phyloP scores from a whole-genome alignment of 139 green algal species.

The Chlamydomonas asymmetrica region DNA sequence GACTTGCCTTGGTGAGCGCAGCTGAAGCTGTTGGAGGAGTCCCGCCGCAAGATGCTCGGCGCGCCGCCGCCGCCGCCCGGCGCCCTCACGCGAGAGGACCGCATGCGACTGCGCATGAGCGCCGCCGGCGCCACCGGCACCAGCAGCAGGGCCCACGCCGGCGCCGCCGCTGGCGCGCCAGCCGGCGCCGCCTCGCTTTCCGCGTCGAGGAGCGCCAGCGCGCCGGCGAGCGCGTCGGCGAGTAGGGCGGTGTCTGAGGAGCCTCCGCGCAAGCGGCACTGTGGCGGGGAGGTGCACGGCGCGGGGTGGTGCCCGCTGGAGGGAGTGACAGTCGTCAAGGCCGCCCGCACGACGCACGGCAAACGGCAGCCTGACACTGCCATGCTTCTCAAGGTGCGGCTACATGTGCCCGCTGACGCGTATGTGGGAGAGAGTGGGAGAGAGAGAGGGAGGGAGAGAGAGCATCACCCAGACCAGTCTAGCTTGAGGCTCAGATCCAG shows the following conservation, averaged over 20 bases:
- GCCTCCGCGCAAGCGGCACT: constrained; percentile 3
- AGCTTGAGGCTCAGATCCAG: too few relatives aligned
- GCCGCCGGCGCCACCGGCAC: not conserved
- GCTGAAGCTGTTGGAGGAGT: constrained; percentile 20
- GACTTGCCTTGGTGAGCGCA: not conserved
- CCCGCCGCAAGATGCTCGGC: constrained; percentile 19
- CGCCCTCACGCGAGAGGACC: constrained; percentile 22
- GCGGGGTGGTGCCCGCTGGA: constrained; percentile 13
- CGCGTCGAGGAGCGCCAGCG: not conserved
- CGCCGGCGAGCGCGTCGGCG: not conserved
- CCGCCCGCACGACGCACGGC: not conserved
- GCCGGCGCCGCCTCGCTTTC: too few relatives aligned
- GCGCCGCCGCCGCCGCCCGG: not conserved
- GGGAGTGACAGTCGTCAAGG: constrained; percentile 1
- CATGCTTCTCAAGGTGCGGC: constrained; percentile 6
- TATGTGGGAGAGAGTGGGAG: too few relatives aligned
- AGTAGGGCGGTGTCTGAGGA: not conserved
- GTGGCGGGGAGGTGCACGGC: constrained; percentile 2
- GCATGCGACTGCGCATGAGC: constrained; percentile 17
- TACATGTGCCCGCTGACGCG: too few relatives aligned
- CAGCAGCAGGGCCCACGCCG: not conserved
- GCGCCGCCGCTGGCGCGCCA: too few relatives aligned
- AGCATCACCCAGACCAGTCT: too few relatives aligned
- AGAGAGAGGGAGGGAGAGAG: too few relatives aligned
- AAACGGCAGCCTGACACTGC: not conserved